Evolutionary conservation across 768 basidiomycete species (phyloP), one percentile per base, ranked within the genome.

Genomic region (Tulasnella sp.): DNA sequence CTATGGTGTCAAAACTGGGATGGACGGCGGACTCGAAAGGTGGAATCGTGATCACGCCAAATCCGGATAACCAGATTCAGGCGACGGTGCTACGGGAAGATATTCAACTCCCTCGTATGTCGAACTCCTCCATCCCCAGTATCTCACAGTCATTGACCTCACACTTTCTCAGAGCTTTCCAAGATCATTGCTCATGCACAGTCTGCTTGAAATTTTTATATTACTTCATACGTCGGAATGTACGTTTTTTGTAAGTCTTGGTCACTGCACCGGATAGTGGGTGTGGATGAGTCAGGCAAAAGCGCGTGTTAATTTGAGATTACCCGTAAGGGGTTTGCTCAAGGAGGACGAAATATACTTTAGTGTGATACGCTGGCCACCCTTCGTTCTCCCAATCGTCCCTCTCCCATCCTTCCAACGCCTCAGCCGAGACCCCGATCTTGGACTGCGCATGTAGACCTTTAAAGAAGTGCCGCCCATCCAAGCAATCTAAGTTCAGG

Each of bases 11-110:
- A 74, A 85, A 84, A 75, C 83, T 90, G 64, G 90, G 87, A 26
- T 94, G 92, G 92, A 79, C 82, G 26, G 74, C 86, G 44, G 86
- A 91, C 72, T 76, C 80, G 17, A 79, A 83, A 17, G 83, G 82
- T 0, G 84, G 84, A 6, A 85, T 88, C n/a, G 83, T 93, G 67
- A 82, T 94, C 69, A 92, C 93, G 29, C 85, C 88, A 52, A 94
- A 94, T 79, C 89, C 90, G 17, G 92, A 94, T 80, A 94, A 94
- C 79, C 91, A 92, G 77, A 91, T 94, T 76, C 88, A 90, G 77
- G 90, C 92, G 0, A 90, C 90, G 0, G 85, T 94, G 65, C 89
- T 93, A 29, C 91, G 91, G 79, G 92, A 94, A 80, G 86, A 84
- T 76, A 89, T 94, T 77, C 89, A 88, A 78, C 82, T 94, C 75